These are phyloP conservation scores for Leccinum arenicola DNA, from an alignment of 768 basidiomycete genomes.

Conservation along the genomic window DNA sequence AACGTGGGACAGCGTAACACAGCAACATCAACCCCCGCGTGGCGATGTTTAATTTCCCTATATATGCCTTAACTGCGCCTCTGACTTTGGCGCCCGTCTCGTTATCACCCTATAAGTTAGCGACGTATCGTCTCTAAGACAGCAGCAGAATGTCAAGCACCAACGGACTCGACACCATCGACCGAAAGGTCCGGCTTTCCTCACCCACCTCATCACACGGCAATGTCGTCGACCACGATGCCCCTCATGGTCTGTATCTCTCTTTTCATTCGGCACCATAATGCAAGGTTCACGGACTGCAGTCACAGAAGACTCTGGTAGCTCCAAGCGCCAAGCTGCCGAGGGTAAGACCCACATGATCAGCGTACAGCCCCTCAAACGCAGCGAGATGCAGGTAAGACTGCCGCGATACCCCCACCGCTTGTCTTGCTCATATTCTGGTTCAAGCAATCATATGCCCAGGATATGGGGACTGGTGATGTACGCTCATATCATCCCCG, in stretches of 20 bases:
- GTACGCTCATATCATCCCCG: slow-evolving; percentile 27
- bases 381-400: slow-evolving; percentile 82
- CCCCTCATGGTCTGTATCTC: slow-evolving; percentile 53
- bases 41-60: neutral
- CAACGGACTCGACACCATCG: slow-evolving; percentile 24
- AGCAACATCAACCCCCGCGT: no score
- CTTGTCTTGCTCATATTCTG: slow-evolving; percentile 7
- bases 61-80: neutral
- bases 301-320: slow-evolving; percentile 64
- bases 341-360: slow-evolving; percentile 49
- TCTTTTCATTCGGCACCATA: neutral
- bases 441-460: slow-evolving; percentile 81
- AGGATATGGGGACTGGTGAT: slow-evolving; percentile 75
- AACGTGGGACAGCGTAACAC: no score
- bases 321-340: slow-evolving; percentile 31
- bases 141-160: slow-evolving; percentile 24
- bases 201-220: slow-evolving; percentile 40
- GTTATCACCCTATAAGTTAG: slow-evolving; percentile 16
- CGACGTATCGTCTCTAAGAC: neutral
- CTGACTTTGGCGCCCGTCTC: neutral
- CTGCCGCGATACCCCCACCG: neutral
- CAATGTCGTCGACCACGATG: slow-evolving; percentile 73
- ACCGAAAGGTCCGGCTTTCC: slow-evolving; percentile 54
- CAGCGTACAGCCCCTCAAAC: slow-evolving; percentile 80
- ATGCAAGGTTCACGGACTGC: slow-evolving; percentile 14